Base-by-base conservation (phyloP, 345 rosid genomes). In the Ricinus communis region DNA sequence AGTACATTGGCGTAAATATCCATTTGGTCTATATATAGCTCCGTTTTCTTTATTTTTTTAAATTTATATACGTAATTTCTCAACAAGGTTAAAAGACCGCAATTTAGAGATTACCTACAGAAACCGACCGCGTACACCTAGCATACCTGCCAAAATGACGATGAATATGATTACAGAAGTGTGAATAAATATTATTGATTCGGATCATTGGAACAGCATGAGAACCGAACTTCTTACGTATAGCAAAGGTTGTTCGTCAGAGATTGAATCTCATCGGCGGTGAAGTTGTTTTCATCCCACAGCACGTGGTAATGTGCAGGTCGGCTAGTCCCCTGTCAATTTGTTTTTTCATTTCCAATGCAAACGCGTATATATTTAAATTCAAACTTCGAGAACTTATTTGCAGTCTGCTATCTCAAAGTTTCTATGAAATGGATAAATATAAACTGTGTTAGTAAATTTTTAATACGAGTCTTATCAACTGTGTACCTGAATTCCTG, bases 281-380 rank as follows among this genome's bases (percentile, higher is more conserved):
- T 74, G 69, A 83, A 83, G 46, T 76, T 73, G 68, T 83, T 80
- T 71, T 83, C 86, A 51, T 83, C 86, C 82, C 76, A 77, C 5
- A 83, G 81, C 52, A 78, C 82, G 71, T 70, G 84, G 53, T 78
- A 83, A 65, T 83, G 84, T 21, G 79, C 84, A 21, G 82, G 86
- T 63, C 82, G 43, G 74, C 82, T 80, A 0, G 82, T 80, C 19
- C 86, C 86, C 86, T 80, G 74, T 62, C 25, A 59, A n/a, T 9
- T 36, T n/a, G n/a, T n/a, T n/a, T 46, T 30, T 45, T n/a, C 71
- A 55, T 46, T 62, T 15, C n/a, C 61, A 27, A 50, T 24, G 10
- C 16, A 14, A 24, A 53, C 1, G 9, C 16, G 18, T 55, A 19
- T 33, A 7, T 55, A 28, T 27, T 49, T 43, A 2, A 4, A 43